Percentiles rank a stretch among this genome's conserved stretches.
phyloP scores from a whole-genome alignment of 1,284 basidiomycete species.

The Cryptococcus hybrid region DNA sequence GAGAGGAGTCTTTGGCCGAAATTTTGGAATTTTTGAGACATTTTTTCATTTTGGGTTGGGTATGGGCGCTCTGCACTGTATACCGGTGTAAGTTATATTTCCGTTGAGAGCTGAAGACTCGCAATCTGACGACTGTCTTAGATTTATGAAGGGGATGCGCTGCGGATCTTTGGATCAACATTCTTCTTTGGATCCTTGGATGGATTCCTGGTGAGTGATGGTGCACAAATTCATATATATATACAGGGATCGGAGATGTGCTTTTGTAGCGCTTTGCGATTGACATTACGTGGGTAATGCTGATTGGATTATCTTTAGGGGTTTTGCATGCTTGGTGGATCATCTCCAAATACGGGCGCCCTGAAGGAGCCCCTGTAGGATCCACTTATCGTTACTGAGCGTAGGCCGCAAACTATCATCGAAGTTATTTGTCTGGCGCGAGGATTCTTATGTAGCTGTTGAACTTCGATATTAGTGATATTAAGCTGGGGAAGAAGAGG shows the following conservation, averaged over 20 bases:
- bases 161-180: constrained; percentile 19
- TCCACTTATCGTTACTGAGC: constrained; percentile 7
- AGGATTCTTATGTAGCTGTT: not conserved
- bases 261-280: no score
- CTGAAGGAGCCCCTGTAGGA: constrained; percentile 5
- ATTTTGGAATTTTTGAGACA: no score
- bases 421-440: not conserved
- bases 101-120: not conserved
- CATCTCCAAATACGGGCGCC: constrained; percentile 23
- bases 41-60: no score
- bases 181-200: constrained; percentile 23
- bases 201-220: constrained; percentile 24
- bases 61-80: no score
- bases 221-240: not conserved
- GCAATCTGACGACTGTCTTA: not conserved
- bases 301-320: constrained; percentile 1
- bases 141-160: constrained; percentile 22
- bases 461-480: no score
- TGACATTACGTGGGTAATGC: no score
- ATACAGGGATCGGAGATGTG: no score
- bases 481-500: no score
- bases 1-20: no score
- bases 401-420: not conserved
- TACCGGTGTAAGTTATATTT: constrained; percentile 3
- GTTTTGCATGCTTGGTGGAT: constrained; percentile 30